A percentile compares a stretch with the other conserved stretches of the same genome.
Conservation (phyloP, 257 asterid species). For the Ballota nigra region DNA sequence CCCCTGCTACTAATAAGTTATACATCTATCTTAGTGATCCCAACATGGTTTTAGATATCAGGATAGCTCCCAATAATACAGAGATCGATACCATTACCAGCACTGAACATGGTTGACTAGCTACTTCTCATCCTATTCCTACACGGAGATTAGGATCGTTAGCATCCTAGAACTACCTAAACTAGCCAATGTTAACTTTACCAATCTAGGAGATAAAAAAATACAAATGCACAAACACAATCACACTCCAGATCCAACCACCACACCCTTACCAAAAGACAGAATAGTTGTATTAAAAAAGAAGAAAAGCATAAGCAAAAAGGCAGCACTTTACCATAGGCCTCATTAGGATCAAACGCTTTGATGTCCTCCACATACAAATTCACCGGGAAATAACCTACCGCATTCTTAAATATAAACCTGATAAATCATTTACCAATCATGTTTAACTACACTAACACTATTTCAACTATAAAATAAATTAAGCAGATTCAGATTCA, state of each 20-base stretch:
- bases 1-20: neutral
- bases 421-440: constrained; percentile 42
- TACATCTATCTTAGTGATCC: neutral
- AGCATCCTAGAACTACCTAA: too few relatives aligned
- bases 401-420: constrained; percentile 83
- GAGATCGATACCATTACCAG: neutral
- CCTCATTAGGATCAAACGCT: constrained; percentile 92
- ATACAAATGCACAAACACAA: too few relatives aligned
- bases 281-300: neutral
- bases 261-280: neutral
- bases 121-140: neutral
- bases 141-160: neutral
- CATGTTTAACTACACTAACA: constrained; percentile 6
- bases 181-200: neutral
- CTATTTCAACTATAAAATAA: neutral
- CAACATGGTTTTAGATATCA: neutral
- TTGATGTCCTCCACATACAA: constrained; percentile 83
- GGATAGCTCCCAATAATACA: neutral
- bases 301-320: neutral
- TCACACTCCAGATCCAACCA: constrained; percentile 17
- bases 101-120: neutral
- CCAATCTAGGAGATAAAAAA: neutral
- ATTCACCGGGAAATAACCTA: constrained; percentile 84
- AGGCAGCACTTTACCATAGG: constrained; percentile 58
- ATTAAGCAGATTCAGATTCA: neutral